Conservation (phyloP, 768 basidiomycete genomes). For the Naganishia vishniacii region DNA sequence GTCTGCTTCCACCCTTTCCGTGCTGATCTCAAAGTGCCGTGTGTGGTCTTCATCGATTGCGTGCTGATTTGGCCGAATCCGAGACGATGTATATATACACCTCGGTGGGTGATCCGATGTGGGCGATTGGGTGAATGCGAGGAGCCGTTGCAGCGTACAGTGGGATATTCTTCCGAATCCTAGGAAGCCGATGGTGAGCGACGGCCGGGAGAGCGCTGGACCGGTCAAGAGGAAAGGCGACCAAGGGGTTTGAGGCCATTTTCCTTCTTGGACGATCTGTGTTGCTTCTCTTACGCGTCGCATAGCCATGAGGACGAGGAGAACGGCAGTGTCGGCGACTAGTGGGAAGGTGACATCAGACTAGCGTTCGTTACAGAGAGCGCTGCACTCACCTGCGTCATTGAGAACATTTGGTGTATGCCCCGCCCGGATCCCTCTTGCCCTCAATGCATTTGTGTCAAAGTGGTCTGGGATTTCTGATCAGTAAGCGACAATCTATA, state of each 20-base stretch:
- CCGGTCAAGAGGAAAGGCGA: conserved; percentile 79
- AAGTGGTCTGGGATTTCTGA: conserved; percentile 64
- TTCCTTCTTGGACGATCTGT: conserved; percentile 62
- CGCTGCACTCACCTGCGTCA: conserved; percentile 62
- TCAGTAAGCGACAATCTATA: background rate
- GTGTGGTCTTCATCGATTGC: conserved; percentile 40
- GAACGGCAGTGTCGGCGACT: conserved; percentile 86
- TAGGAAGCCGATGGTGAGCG: conserved; percentile 71
- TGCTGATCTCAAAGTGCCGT: conserved; percentile 42
- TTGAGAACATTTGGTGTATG: conserved; percentile 92
- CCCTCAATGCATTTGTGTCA: conserved; percentile 58
- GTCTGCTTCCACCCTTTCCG: conserved; percentile 61
- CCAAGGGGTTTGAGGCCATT: conserved; percentile 81
- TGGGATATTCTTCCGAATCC: conserved; percentile 94
- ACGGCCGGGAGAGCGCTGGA: conserved; percentile 48
- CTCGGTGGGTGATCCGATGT: conserved; percentile 32
- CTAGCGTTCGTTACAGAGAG: background rate
- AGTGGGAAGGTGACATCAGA: background rate
- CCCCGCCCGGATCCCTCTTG: conserved; percentile 66
- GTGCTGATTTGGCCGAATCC: conserved; percentile 35
- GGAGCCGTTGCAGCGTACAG: conserved; percentile 68
- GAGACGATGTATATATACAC: conserved; percentile 39
- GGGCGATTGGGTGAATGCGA: conserved; percentile 59
- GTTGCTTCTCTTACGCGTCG: conserved; percentile 67
- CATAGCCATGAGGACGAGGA: conserved; percentile 89